These are phyloP conservation scores for Polygonum maritimum DNA, from an alignment of 148 eudicot genomes.

Conservation along the genomic window DNA sequence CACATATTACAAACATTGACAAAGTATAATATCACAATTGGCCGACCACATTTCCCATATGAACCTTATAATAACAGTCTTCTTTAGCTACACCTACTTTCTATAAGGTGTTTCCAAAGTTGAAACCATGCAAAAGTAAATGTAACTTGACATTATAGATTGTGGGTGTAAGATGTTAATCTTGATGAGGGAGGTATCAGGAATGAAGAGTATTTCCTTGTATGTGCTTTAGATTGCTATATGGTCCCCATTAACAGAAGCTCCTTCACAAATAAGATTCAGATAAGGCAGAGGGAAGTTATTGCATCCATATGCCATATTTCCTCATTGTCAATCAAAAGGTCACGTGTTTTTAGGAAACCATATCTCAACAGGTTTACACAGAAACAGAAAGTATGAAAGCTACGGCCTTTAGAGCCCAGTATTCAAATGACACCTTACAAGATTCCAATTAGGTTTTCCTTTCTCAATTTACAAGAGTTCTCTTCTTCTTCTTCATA, in stretches of 20 bases:
- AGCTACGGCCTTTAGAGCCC: background rate
- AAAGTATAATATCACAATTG: background rate
- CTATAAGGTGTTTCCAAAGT: background rate
- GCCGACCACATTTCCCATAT: background rate
- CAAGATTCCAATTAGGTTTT: background rate
- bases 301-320: background rate
- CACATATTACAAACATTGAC: background rate
- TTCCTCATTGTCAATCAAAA: background rate
- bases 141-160: background rate
- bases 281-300: background rate
- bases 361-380: background rate
- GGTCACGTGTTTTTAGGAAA: conserved; percentile 3
- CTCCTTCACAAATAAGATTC: conserved; percentile 8
- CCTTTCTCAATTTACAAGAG: too few species aligned
- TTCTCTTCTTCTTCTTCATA: background rate
- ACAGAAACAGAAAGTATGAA: conserved; percentile 1
- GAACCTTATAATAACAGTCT: background rate
- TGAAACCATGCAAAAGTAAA: background rate
- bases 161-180: background rate
- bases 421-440: background rate
- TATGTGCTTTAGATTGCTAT: background rate
- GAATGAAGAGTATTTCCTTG: background rate
- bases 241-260: conserved; percentile 9
- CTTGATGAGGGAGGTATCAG: background rate
- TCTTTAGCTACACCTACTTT: background rate